Evolutionary conservation across 768 basidiomycete genomes (phyloP), one percentile per base, ranked within the genome.

Genomic region (Mycena pura): DNA sequence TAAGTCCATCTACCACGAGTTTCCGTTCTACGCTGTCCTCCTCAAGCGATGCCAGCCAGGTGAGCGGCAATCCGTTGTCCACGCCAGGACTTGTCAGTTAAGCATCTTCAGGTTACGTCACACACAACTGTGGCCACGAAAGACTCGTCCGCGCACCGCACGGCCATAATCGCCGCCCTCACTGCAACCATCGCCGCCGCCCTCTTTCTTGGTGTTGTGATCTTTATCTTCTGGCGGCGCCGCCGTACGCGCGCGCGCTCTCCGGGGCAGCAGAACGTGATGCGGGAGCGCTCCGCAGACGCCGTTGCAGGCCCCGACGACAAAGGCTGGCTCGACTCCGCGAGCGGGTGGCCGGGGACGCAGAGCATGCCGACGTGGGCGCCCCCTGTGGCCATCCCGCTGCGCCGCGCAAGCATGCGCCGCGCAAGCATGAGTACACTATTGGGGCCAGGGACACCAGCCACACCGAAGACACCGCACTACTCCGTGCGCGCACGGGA

Each of bases 401-500:
- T 19, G 15, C 27, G 1, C 34, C 38, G 7, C 9, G 6, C 17
- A 39, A 39, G 38, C 38, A 6, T n/a, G 38, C 19, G 14, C 9
- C 14, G 38, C 5, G 19, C 7, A 5, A 24, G 21, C 25, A 7
- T 28, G 19, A 27, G 24, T 28, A 46, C 15, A 17, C 29, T 46
- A 5, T 15, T 4, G 14, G 9, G 25, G 19, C 5, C 24, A 46
- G 15, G 45, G 15, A 6, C 32, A 34, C 24, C 29, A 32, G 13
- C 28, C 40, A n/a, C 41, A 2, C 5, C 36, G 9, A 54, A 34
- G 51, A 25, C 19, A 9, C 55, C 61, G 22, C 61, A 62, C 21
- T 62, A 62, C 41, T 57, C 54, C 2, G 34, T 57, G 3, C 61
- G 61, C 54, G 27, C 48, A 25, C 40, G 47, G 46, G 24, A 62